Percentiles rank a stretch among this genome's conserved stretches.
Evolutionary conservation across 352 stramenopile species (phyloP).

Genomic region (Pythium volutum): DNA sequence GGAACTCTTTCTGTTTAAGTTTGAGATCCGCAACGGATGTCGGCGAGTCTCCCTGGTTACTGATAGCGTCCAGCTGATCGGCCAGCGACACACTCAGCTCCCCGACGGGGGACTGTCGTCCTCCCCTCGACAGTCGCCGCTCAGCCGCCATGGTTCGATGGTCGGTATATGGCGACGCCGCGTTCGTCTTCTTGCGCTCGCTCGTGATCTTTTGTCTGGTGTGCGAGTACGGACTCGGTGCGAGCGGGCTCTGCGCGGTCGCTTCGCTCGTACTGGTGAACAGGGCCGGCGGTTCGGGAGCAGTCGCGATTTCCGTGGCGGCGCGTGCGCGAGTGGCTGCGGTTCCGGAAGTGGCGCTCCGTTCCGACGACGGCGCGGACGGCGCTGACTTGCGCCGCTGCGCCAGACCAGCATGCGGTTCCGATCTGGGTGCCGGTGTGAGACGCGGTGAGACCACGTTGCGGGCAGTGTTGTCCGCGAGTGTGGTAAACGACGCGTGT

Average conservation of each 20-base stretch:
- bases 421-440: not conserved
- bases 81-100: slow-evolving; percentile 9
- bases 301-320: not conserved
- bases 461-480: not conserved
- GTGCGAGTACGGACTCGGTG: slow-evolving; percentile 23
- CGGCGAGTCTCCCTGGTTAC: slow-evolving; percentile 24
- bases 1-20: slow-evolving; percentile 27
- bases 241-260: not conserved
- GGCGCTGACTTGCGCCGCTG: slow-evolving; percentile 23
- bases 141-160: slow-evolving; percentile 17
- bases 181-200: slow-evolving; percentile 31
- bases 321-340: slow-evolving; percentile 2
- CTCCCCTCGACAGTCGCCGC: slow-evolving; percentile 15
- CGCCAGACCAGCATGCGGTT: not conserved
- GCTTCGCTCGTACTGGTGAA: not conserved
- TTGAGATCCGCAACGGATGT: slow-evolving; percentile 23
- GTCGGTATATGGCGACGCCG: slow-evolving; percentile 30
- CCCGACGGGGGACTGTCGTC: slow-evolving; percentile 9
- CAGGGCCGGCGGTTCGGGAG: not conserved
- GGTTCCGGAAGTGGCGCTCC: not conserved
- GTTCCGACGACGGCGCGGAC: not conserved
- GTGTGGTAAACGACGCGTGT: slow-evolving; percentile 2
- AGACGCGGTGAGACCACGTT: not conserved
- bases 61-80: slow-evolving; percentile 17
- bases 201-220: slow-evolving; percentile 28